Evolutionary conservation across 306 rosid species (phyloP).

Genomic region (Cyamopsis tetragonoloba): DNA sequence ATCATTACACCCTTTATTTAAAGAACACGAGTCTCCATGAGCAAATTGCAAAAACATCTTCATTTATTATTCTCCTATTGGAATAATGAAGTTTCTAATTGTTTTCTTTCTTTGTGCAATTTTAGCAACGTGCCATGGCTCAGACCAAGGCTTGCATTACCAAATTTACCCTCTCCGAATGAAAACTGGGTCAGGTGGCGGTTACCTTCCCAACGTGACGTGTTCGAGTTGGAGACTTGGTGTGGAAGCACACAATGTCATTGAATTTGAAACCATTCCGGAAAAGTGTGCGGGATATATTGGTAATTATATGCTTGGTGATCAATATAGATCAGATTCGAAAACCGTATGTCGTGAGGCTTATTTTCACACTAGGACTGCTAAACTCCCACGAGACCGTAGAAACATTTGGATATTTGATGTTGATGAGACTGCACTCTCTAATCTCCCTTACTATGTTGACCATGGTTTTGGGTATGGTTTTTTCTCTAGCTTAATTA

Average conservation of each 20-base stretch:
- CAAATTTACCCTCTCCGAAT: conserved; percentile 37
- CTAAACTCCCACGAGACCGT: conserved; percentile 14
- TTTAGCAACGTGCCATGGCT: background rate
- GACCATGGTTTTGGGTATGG: conserved; percentile 48
- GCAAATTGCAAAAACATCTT: background rate
- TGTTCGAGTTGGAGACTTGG: conserved; percentile 67
- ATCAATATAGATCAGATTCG: conserved; percentile 44
- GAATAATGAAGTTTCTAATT: background rate
- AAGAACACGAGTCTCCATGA: background rate
- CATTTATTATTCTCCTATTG: no score
- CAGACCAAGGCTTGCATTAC: conserved; percentile 20
- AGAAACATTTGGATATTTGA: conserved; percentile 43
- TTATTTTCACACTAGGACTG: conserved; percentile 9
- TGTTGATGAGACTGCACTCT: conserved; percentile 52
- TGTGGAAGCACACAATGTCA: conserved; percentile 50
- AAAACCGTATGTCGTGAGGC: conserved; percentile 30
- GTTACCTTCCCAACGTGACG: background rate
- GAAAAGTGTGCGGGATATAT: conserved; percentile 33
- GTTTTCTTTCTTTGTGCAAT: background rate
- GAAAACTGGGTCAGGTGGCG: conserved; percentile 14
- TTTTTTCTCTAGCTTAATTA: background rate
- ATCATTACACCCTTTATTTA: no score
- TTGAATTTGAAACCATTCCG: conserved; percentile 38
- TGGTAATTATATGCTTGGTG: conserved; percentile 42
- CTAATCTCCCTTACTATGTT: conserved; percentile 55